Evolutionary conservation across 2,329 filamentous ascomycete species (phyloP), one percentile per base, ranked within the genome.

Genomic region (Claviceps sp.): DNA sequence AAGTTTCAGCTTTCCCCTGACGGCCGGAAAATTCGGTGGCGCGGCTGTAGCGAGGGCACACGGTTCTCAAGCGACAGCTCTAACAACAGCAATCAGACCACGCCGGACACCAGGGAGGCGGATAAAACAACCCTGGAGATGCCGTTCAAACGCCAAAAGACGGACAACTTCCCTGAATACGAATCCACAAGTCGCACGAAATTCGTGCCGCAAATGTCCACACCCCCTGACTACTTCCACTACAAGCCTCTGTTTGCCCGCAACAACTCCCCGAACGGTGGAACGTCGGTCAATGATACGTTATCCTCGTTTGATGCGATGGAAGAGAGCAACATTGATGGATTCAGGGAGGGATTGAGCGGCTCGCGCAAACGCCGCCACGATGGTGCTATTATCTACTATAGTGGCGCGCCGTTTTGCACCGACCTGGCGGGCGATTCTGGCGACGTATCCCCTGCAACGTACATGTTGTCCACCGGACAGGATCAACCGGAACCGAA

Each of bases 311-410:
- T 69, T 52, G 72, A 69, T 0, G 69, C 63, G 0, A 63, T 65
- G 0, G 75, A 75, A 7, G 72, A 75, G 9, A 79, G 74, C 53
- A 75, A 75, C 43, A 55, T 70, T 11, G 72, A 67, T 1, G 71
- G 70, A 16, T 77, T 75, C 0, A 63, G 68, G 48, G 75, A 70
- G 69, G 70, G 64, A 14, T 65, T 68, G 37, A 75, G 72, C 55
- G 71, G 70, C 60, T 78, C 70, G 56, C 74, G 69, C 57, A 79
- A 76, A 63, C 76, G 76, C 26, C 75, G 72, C 0, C 74, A 81
- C 13, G 81, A 86, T 54, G 88, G 87, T 8, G 82, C 85, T 1
- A 85, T 94, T 57, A 88, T 91, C 18, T 94, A 90, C 62, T 94
- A 91, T 63, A 87, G 78, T 55, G 86, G 85, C 26, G 84, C 85